Evolutionary conservation across 2,329 filamentous ascomycete genomes (phyloP).

Genomic region (Cephalotrichum gorgonifer): DNA sequence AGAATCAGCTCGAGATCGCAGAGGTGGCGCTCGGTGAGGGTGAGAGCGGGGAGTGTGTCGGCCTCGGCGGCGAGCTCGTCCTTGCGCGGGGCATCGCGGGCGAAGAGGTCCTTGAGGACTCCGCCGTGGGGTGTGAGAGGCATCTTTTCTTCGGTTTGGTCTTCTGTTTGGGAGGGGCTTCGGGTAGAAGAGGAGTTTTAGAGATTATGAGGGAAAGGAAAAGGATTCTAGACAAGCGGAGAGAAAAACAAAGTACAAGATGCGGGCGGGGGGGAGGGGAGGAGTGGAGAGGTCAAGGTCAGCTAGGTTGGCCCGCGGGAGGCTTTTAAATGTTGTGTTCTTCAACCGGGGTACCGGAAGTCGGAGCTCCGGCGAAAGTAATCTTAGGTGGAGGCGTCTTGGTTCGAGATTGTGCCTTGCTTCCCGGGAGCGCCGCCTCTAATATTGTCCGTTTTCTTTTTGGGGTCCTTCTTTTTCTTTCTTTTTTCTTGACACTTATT

Average conservation of each 20-base stretch:
- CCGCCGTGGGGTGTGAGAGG: constrained; percentile 75
- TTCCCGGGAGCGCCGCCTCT: neutral
- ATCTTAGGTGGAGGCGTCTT: constrained; percentile 1
- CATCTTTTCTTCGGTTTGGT: constrained; percentile 30
- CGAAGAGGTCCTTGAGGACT: constrained; percentile 94
- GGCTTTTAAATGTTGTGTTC: too few species aligned
- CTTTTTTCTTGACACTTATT: too few species aligned
- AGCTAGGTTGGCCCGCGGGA: neutral
- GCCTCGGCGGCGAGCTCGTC: constrained; percentile 73
- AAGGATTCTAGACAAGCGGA: neutral
- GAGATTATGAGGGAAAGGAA: neutral
- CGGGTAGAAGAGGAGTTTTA: neutral
- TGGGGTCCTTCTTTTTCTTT: neutral
- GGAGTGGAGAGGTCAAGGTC: neutral
- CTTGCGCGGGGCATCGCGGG: constrained; percentile 78
- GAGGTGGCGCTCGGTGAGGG: constrained; percentile 85
- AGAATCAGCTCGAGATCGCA: constrained; percentile 97
- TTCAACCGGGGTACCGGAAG: constrained; percentile 4
- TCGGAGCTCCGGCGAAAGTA: constrained; percentile 4
- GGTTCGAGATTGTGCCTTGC: neutral
- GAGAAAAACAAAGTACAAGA: neutral
- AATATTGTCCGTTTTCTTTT: too few species aligned
- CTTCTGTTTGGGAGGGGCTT: neutral
- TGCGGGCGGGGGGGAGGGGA: neutral
- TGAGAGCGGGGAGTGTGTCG: constrained; percentile 73